Conservation (phyloP, 148 eudicot genomes). For the Silene latifolia region DNA sequence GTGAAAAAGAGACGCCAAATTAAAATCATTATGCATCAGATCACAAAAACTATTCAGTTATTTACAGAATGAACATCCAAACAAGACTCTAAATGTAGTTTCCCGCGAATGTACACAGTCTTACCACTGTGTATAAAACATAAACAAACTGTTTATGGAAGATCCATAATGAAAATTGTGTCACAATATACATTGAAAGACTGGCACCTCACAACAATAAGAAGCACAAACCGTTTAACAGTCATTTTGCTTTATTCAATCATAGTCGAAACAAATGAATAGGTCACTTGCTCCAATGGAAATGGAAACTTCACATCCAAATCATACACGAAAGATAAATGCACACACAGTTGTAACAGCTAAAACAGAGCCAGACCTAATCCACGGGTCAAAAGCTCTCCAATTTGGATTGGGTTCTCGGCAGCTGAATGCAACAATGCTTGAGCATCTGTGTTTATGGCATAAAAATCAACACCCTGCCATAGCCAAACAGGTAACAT, state of each 20-base stretch:
- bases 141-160: background rate
- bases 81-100: background rate
- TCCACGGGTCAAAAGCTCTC: constrained; percentile 98
- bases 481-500: constrained; percentile 20
- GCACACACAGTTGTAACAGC: background rate
- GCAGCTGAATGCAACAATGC: constrained; percentile 86
- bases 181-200: background rate
- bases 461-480: constrained; percentile 97
- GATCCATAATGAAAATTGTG: no score
- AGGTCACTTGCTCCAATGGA: background rate
- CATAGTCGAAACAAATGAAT: background rate
- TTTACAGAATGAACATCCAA: background rate
- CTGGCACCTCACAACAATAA: background rate
- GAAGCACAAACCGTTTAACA: no score
- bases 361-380: constrained; percentile 58
- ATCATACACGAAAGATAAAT: background rate
- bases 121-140: background rate
- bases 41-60: background rate
- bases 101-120: background rate
- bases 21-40: background rate
- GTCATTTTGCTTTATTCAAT: background rate
- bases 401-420: constrained; percentile 84
- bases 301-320: background rate
- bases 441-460: constrained; percentile 98
- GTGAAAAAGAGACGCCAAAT: background rate